These are phyloP conservation scores for Penicillium sp. DNA, from an alignment of 2,329 filamentous ascomycete genomes.

Conservation along the genomic window DNA sequence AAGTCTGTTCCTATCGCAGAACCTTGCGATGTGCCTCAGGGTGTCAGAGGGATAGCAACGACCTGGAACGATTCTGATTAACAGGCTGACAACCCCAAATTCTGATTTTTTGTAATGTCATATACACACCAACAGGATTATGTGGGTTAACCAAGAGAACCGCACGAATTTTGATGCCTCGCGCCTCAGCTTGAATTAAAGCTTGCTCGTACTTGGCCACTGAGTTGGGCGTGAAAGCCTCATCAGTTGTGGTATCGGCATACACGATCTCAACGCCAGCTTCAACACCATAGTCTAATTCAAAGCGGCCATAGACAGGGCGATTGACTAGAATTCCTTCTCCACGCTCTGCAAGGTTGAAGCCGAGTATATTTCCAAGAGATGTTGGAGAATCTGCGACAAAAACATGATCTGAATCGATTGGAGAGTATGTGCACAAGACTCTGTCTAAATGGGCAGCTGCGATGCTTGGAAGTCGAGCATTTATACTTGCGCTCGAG, in stretches of 20 bases:
- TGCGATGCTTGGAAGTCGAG: conserved; percentile 45
- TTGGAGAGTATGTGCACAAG: conserved; percentile 40
- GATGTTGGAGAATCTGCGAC: conserved; percentile 49
- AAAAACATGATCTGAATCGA: conserved; percentile 44
- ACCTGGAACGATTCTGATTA: conserved; percentile 22
- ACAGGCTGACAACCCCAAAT: neutral
- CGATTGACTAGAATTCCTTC: conserved; percentile 53
- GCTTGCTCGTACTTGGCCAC: conserved; percentile 45
- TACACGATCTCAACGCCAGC: conserved; percentile 47
- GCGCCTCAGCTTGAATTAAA: conserved; percentile 33
- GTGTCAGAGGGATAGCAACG: conserved; percentile 51
- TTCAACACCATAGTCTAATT: conserved; percentile 53
- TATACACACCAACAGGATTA: conserved; percentile 45
- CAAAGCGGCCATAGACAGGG: conserved; percentile 56
- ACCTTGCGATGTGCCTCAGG: conserved; percentile 50
- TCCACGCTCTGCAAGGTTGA: conserved; percentile 46
- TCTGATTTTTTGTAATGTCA: neutral
- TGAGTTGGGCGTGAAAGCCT: conserved; percentile 42
- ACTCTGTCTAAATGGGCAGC: conserved; percentile 48
- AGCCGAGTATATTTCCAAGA: conserved; percentile 49
- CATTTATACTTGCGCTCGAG: conserved; percentile 42
- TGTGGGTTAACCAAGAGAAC: conserved; percentile 51
- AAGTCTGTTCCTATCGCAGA: conserved; percentile 55
- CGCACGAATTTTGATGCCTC: conserved; percentile 43
- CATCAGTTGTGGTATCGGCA: conserved; percentile 39